Percentiles rank a stretch among this genome's conserved stretches.
Evolutionary conservation across 345 rosid species (phyloP).

Genomic region (Raphanus sativus): DNA sequence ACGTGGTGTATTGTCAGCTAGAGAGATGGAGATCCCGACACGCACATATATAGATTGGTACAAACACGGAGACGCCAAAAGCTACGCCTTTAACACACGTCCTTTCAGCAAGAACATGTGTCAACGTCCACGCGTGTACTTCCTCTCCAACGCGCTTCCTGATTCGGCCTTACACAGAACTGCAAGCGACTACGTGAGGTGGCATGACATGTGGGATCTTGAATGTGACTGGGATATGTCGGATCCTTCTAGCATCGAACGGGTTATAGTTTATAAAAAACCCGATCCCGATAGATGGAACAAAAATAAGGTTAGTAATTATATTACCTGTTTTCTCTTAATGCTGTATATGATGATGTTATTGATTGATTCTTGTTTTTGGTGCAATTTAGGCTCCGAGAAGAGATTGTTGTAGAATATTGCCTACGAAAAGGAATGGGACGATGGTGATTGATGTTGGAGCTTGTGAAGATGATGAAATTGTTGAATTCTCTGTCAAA

Average conservation of each 20-base stretch:
- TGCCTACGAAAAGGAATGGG: constrained; percentile 37
- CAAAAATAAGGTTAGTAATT: constrained; percentile 32
- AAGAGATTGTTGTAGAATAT: constrained; percentile 57
- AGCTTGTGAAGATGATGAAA: constrained; percentile 49
- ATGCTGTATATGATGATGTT: not conserved
- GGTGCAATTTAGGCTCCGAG: constrained; percentile 48
- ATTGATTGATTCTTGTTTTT: not conserved
- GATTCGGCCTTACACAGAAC: constrained; percentile 36
- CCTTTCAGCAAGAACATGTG: constrained; percentile 41
- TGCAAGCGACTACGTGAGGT: constrained; percentile 44
- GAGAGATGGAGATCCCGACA: constrained; percentile 53
- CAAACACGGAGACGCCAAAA: constrained; percentile 29
- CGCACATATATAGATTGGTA: constrained; percentile 71
- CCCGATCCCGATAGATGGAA: constrained; percentile 54
- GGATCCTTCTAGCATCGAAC: constrained; percentile 38
- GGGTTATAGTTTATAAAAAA: constrained; percentile 46
- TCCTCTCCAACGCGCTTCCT: constrained; percentile 42
- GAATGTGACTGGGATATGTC: constrained; percentile 50
- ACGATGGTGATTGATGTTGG: constrained; percentile 49
- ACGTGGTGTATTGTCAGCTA: constrained; percentile 49
- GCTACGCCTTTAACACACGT: constrained; percentile 61
- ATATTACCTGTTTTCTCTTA: not conserved
- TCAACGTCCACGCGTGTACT: constrained; percentile 54
- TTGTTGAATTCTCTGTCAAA: constrained; percentile 34
- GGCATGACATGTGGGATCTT: constrained; percentile 19